These are phyloP conservation scores for Aureoboletus auriporus DNA, from an alignment of 768 basidiomycete genomes.

Conservation along the genomic window DNA sequence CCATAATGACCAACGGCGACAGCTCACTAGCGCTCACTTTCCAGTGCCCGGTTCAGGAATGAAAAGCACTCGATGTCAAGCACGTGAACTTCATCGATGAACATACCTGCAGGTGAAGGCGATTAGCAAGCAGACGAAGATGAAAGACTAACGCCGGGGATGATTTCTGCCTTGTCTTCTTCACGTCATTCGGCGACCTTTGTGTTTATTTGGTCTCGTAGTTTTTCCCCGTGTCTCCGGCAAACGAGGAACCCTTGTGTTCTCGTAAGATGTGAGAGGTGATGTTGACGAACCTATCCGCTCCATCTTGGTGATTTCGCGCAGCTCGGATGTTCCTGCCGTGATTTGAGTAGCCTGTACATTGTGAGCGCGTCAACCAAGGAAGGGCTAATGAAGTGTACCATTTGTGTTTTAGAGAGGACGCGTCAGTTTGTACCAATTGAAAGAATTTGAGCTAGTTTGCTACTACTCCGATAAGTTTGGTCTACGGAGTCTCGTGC, in stretches of 20 bases:
- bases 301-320: constrained; percentile 91
- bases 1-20: constrained; percentile 96
- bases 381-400: constrained; percentile 5
- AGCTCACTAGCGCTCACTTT: constrained; percentile 92
- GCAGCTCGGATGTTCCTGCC: constrained; percentile 72
- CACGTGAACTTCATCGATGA: constrained; percentile 99
- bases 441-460: no score
- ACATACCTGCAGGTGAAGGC: constrained; percentile 56
- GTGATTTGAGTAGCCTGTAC: constrained; percentile 66
- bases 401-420: constrained; percentile 24
- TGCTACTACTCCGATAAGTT: constrained; percentile 7
- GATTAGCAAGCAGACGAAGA: neutral
- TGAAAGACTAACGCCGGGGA: constrained; percentile 74
- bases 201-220: constrained; percentile 93
- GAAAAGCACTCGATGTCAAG: constrained; percentile 99
- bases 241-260: constrained; percentile 98
- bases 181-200: constrained; percentile 98
- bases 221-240: constrained; percentile 96
- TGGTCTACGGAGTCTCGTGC: constrained; percentile 11
- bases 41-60: constrained; percentile 93
- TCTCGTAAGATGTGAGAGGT: constrained; percentile 31
- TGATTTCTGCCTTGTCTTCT: constrained; percentile 97
- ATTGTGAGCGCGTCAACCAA: constrained; percentile 1
- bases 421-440: constrained; percentile 31
- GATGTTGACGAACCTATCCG: constrained; percentile 60